Evolutionary conservation across 768 basidiomycete species (phyloP).

Genomic region (Russula sp.): DNA sequence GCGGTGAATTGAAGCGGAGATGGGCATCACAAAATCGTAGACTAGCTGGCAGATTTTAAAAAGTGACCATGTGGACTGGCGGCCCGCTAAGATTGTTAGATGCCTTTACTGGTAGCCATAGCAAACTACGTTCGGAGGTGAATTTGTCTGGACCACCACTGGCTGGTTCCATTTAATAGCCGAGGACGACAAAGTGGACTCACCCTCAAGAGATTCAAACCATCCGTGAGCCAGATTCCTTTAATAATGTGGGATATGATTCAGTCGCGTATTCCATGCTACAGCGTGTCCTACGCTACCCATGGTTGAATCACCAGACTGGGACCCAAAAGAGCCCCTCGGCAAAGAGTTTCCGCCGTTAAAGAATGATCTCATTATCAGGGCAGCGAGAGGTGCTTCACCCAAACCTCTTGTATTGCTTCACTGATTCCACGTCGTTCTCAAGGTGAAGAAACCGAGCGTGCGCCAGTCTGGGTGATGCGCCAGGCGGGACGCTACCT

Average conservation of each 20-base stretch:
- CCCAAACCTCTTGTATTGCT: background rate
- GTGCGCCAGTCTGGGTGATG: conserved; percentile 99
- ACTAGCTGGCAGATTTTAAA: too few relatives aligned
- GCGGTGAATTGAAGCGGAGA: too few relatives aligned
- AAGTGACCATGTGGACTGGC: too few relatives aligned
- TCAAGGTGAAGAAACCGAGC: conserved; percentile 74
- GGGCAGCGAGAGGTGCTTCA: conserved; percentile 76
- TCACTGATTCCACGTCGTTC: background rate
- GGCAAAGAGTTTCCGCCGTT: conserved; percentile 51
- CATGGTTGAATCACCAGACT: conserved; percentile 16
- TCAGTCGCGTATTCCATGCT: background rate
- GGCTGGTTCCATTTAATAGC: too few relatives aligned
- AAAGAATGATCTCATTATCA: conserved; percentile 80
- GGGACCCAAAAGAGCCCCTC: conserved; percentile 8
- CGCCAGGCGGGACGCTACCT: conserved; percentile 93
- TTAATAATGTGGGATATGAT: background rate
- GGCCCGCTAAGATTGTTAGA: too few relatives aligned
- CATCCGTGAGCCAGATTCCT: background rate
- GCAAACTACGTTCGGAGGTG: too few relatives aligned
- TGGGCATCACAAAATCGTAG: too few relatives aligned
- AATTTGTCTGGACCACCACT: too few relatives aligned
- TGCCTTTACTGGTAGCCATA: too few relatives aligned
- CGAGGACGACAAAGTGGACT: background rate
- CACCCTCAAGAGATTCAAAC: background rate
- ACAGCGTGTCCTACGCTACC: background rate